These are phyloP conservation scores for Sugiyamaella marilandica DNA, from an alignment of 805 yeast genomes.

Conservation along the genomic window DNA sequence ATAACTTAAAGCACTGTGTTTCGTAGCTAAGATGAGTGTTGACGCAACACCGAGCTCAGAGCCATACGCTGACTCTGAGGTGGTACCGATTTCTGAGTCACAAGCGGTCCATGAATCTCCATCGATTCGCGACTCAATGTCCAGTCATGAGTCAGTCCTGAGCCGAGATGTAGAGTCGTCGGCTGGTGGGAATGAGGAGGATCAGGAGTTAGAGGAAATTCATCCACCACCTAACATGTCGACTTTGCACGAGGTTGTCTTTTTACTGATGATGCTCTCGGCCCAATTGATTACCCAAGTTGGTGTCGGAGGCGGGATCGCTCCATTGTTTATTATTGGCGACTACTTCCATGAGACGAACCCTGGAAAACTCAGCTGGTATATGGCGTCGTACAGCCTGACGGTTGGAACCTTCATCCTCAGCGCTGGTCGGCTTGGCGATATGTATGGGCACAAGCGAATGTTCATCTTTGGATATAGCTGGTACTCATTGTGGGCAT, in stretches of 20 bases:
- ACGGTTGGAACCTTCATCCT: constrained; percentile 71
- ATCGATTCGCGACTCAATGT: too few species aligned
- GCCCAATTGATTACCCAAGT: constrained; percentile 41
- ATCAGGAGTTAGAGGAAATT: neutral
- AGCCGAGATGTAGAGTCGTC: neutral
- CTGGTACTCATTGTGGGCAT: constrained; percentile 53
- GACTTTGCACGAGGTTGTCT: constrained; percentile 19
- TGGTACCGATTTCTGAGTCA: too few species aligned
- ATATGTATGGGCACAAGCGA: constrained; percentile 58
- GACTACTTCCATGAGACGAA: constrained; percentile 27
- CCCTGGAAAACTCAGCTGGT: constrained; percentile 48
- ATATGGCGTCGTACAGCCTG: constrained; percentile 64
- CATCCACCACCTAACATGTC: neutral
- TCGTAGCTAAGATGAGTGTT: too few species aligned
- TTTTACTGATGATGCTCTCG: constrained; percentile 25
- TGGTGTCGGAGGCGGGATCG: constrained; percentile 32
- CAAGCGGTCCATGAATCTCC: too few species aligned
- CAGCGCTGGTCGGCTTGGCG: constrained; percentile 67
- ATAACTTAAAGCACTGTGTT: too few species aligned
- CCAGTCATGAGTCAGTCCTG: too few species aligned
- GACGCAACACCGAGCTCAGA: too few species aligned
- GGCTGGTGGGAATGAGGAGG: neutral
- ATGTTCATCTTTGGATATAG: constrained; percentile 52
- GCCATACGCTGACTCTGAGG: too few species aligned
- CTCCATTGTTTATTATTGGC: constrained; percentile 31